phyloP scores from a whole-genome alignment of 1,284 basidiomycete species.

The Ustilago esculenta region DNA sequence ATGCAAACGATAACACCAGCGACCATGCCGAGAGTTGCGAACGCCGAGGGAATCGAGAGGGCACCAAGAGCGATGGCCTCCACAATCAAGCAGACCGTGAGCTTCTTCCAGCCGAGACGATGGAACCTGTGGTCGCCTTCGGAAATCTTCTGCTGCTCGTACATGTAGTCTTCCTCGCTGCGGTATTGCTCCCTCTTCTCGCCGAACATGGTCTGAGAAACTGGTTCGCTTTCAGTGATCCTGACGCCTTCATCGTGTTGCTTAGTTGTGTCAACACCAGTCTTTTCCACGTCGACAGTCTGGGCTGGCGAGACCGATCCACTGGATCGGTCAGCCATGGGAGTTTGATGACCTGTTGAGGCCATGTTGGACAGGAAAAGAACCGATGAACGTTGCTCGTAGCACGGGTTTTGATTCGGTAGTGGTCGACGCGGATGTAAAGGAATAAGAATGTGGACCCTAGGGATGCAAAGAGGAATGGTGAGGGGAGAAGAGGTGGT shows the following conservation, averaged over 20 bases:
- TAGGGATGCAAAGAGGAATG: neutral
- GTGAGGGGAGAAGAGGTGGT: slow-evolving; percentile 2
- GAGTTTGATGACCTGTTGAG: slow-evolving; percentile 28
- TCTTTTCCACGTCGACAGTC: slow-evolving; percentile 38
- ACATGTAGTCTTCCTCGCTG: slow-evolving; percentile 55
- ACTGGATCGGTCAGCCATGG: slow-evolving; percentile 23
- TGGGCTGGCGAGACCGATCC: slow-evolving; percentile 30
- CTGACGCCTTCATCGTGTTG: slow-evolving; percentile 11
- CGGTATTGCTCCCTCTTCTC: slow-evolving; percentile 50
- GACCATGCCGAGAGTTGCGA: slow-evolving; percentile 60
- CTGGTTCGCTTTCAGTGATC: neutral
- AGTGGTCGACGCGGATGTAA: neutral
- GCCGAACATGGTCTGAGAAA: slow-evolving; percentile 42
- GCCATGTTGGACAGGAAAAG: slow-evolving; percentile 14
- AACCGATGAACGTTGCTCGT: neutral
- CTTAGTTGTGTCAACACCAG: slow-evolving; percentile 19
- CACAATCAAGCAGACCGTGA: slow-evolving; percentile 58
- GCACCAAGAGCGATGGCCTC: slow-evolving; percentile 61
- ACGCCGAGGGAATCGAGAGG: slow-evolving; percentile 49
- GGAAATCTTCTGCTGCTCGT: slow-evolving; percentile 42
- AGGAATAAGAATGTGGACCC: neutral
- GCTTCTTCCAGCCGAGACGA: slow-evolving; percentile 55
- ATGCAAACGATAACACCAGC: slow-evolving; percentile 49
- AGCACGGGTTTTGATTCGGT: neutral
- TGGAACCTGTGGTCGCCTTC: slow-evolving; percentile 55